Percentiles rank a stretch among this genome's conserved stretches.
Conservation (phyloP, 495 filamentous ascomycete genomes). For the Penicillium cataractarum region DNA sequence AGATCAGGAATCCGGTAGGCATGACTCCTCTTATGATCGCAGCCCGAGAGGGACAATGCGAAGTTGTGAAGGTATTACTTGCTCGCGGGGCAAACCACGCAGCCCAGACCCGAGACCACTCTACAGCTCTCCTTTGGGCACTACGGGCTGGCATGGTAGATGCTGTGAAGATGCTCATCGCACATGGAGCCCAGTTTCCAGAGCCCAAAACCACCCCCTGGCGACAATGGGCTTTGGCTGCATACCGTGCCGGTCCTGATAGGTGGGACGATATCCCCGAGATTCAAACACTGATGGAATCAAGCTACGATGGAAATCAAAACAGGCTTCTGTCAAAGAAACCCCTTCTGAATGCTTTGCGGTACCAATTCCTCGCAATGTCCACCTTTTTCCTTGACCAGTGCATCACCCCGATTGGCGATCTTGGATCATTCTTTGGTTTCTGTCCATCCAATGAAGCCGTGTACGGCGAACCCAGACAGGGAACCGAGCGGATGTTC, state of each 20-base stretch:
- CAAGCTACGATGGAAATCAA: neutral
- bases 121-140: neutral
- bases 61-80: neutral
- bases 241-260: neutral
- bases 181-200: neutral
- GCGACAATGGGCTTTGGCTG: slow-evolving; percentile 1
- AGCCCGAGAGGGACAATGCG: neutral
- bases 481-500: neutral
- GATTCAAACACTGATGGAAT: neutral
- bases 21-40: neutral
- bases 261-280: neutral
- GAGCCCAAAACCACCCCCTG: too few species aligned
- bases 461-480: neutral
- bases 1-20: neutral
- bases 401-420: neutral
- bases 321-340: neutral
- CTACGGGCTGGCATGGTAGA: neutral
- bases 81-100: neutral
- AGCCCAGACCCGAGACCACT: neutral
- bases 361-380: neutral
- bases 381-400: neutral
- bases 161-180: neutral
- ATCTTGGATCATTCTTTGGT: neutral
- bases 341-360: neutral
- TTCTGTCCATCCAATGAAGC: neutral